A percentile compares a stretch with the other conserved stretches of the same genome.
Evolutionary conservation across 1,139 yeast species (phyloP).

Genomic region (Debaryomycetaceae sp.): DNA sequence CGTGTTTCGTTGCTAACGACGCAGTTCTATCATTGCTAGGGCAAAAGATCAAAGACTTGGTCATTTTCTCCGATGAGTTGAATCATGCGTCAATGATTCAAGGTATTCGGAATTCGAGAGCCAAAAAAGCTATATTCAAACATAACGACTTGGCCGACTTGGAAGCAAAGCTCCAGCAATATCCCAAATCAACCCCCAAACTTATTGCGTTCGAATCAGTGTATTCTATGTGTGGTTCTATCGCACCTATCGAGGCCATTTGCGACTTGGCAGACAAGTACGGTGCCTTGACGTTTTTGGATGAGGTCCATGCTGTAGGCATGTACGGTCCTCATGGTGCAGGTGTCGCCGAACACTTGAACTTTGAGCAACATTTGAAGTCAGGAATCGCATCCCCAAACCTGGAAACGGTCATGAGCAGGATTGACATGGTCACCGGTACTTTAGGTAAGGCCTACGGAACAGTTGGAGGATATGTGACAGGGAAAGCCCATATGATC

Average conservation of each 20-base stretch:
- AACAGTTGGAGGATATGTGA: constrained; percentile 95
- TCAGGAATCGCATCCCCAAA: constrained; percentile 57
- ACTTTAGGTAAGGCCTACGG: constrained; percentile 97
- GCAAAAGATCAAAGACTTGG: constrained; percentile 83
- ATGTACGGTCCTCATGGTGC: constrained; percentile 99
- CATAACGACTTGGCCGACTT: constrained; percentile 85
- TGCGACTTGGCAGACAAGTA: constrained; percentile 96
- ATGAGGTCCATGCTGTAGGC: constrained; percentile 98
- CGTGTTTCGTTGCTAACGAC: constrained; percentile 96
- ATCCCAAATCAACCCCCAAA: constrained; percentile 84
- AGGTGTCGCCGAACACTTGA: constrained; percentile 96
- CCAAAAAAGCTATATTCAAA: constrained; percentile 83
- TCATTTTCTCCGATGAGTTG: constrained; percentile 85
- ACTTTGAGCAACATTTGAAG: constrained; percentile 75
- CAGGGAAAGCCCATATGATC: constrained; percentile 77
- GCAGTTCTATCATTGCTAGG: constrained; percentile 93
- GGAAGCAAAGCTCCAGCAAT: constrained; percentile 70
- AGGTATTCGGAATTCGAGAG: constrained; percentile 89
- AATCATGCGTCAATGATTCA: constrained; percentile 98
- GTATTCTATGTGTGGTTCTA: constrained; percentile 97
- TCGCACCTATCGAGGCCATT: constrained; percentile 87
- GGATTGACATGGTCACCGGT: constrained; percentile 95
- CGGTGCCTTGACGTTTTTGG: constrained; percentile 94
- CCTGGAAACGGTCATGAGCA: constrained; percentile 66
- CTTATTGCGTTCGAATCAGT: constrained; percentile 96